A percentile compares a stretch with the other conserved stretches of the same genome.
phyloP scores from a whole-genome alignment of 441 rosid species.

The Croton laevigatus region DNA sequence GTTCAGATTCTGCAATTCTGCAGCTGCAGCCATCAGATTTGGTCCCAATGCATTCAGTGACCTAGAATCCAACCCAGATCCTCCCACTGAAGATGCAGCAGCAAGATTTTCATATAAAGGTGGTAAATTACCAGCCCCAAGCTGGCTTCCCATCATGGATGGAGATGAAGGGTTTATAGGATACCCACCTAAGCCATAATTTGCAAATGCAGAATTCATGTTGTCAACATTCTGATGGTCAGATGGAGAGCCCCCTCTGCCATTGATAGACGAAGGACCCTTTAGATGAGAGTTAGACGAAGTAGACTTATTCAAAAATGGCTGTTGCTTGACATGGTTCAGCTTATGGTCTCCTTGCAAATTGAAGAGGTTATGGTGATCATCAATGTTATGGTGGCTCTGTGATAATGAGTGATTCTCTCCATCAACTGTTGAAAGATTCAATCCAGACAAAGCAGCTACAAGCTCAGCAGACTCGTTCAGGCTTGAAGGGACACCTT shows the following conservation, averaged over 20 bases:
- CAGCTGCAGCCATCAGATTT: conserved; percentile 40
- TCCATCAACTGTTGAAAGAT: conserved; percentile 42
- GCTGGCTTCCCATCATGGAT: conserved; percentile 43
- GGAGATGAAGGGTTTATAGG: conserved; percentile 45
- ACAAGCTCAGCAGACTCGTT: conserved; percentile 46
- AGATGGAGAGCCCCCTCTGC: conserved; percentile 42
- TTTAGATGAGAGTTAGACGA: conserved; percentile 37
- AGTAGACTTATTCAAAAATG: conserved; percentile 29
- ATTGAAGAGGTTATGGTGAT: conserved; percentile 34
- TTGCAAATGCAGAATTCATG: conserved; percentile 39
- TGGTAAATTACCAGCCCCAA: conserved; percentile 49
- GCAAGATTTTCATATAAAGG: conserved; percentile 51
- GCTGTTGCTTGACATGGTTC: conserved; percentile 28
- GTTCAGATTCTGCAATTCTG: conserved; percentile 43
- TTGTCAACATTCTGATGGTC: conserved; percentile 33
- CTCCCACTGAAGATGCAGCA: conserved; percentile 50
- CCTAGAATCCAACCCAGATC: conserved; percentile 46
- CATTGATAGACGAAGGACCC: conserved; percentile 34
- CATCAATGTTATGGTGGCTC: conserved; percentile 34
- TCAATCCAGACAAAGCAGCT: conserved; percentile 62
- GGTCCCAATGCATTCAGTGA: conserved; percentile 40
- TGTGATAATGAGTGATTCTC: conserved; percentile 34
- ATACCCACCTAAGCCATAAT: conserved; percentile 43
- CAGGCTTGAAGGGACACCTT: conserved; percentile 38
- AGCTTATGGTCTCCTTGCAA: conserved; percentile 37